Base-by-base conservation (phyloP, 345 rosid genomes). In the Adansonia digitata region DNA sequence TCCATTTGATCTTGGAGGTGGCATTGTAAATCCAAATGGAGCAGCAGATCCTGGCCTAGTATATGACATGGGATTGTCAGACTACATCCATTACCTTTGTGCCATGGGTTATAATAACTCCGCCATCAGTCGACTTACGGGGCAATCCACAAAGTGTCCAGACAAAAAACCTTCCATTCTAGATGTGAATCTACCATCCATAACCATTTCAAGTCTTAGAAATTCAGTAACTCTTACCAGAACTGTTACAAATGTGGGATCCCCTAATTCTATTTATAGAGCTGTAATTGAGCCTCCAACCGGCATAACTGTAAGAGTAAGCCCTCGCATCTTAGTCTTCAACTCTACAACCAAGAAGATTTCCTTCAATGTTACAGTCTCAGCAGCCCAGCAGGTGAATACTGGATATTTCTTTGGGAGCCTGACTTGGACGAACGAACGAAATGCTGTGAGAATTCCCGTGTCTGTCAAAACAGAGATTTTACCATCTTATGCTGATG, bases 1-100 rank as follows among this genome's bases (percentile, higher is more conserved):
- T 53, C 88, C 94, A 1, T 92, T 92, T 24, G 92, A 92, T 73
- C 81, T 71, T 22, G 97, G 97, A 70, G 91, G 93, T 24, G 94
- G 94, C 20, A 78, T 82, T 7, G 80, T 76, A 42, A 84, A 86
- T 70, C 93, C 91, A 1, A 86, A 81, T 45, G 79, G 67, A 5
- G 95, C 87, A 24, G 78, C 83, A 34, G 61, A 83, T 40, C 95
- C 93, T 1, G 95, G 94, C 22, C 86, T 92, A 18, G 70, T 89
- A 22, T 92, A 89, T n/a, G 90, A 89, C 73, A 83, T 86, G 82
- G 85, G 77, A 20, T 40, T 65, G 18, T 45, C 82, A 3, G 93
- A 89, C 65, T 90, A 87, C 76, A 37, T 84, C 10, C 75, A 84
- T 62, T 90, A 90, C 74, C 87, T 90, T 4, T 90, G 95, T 60